Percentiles rank a stretch among this genome's conserved stretches.
Evolutionary conservation across 2,329 filamentous ascomycete genomes (phyloP).

Genomic region (Sporothrix globosa): DNA sequence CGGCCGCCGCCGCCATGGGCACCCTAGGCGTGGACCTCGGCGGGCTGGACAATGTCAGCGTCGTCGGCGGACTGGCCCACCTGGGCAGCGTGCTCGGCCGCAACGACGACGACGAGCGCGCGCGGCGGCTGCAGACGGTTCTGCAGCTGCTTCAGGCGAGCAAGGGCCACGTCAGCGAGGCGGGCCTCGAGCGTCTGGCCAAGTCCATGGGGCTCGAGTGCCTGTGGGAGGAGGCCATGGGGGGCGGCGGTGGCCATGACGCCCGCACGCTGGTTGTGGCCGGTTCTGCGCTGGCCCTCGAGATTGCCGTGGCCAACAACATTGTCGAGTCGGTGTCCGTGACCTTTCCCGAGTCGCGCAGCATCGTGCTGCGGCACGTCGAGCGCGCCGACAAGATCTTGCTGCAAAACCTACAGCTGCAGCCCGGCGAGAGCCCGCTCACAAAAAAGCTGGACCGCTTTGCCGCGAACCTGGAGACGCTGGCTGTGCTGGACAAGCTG

Average conservation of each 20-base stretch:
- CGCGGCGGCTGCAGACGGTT: conserved; percentile 58
- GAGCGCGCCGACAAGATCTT: conserved; percentile 68
- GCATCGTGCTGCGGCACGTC: conserved; percentile 62
- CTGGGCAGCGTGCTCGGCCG: conserved; percentile 47
- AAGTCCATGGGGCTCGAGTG: conserved; percentile 68
- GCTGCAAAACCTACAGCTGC: conserved; percentile 64
- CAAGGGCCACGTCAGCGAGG: conserved; percentile 71
- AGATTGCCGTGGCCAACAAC: conserved; percentile 65
- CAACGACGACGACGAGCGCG: conserved; percentile 53
- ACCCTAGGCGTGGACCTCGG: conserved; percentile 59
- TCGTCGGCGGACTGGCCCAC: conserved; percentile 53
- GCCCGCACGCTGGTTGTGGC: conserved; percentile 63
- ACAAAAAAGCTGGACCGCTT: conserved; percentile 73
- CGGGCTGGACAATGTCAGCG: conserved; percentile 54
- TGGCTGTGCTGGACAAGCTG: conserved; percentile 71
- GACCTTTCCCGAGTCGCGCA: conserved; percentile 62
- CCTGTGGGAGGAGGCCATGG: conserved; percentile 60
- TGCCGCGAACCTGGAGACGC: conserved; percentile 68
- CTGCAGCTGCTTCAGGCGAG: conserved; percentile 54
- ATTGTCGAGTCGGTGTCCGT: conserved; percentile 66
- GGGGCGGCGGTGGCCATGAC: conserved; percentile 55
- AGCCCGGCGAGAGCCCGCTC: conserved; percentile 63
- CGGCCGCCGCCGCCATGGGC: conserved; percentile 64
- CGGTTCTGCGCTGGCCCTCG: conserved; percentile 62
- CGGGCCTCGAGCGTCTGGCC: conserved; percentile 72